A percentile compares a stretch with the other conserved stretches of the same genome.
phyloP scores from a whole-genome alignment of 345 rosid genomes.

The Salix viminalis region DNA sequence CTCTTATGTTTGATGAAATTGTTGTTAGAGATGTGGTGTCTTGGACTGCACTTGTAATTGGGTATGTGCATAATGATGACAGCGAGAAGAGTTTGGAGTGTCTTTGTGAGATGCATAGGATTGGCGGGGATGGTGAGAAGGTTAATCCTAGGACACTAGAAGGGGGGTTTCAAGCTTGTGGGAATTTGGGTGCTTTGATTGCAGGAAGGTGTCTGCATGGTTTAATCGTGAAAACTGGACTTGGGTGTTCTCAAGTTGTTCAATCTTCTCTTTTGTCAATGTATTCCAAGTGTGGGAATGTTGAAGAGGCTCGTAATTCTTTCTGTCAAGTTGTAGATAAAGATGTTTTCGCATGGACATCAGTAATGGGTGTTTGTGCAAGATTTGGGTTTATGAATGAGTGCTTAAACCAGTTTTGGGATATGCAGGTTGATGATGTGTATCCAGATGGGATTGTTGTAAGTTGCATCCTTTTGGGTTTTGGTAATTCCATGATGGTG shows the following conservation, averaged over 20 bases:
- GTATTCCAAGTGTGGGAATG: slow-evolving; percentile 49
- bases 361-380: slow-evolving; percentile 49
- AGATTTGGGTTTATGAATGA: slow-evolving; percentile 42
- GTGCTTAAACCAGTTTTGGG: slow-evolving; percentile 46
- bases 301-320: slow-evolving; percentile 39
- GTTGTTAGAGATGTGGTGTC: slow-evolving; percentile 53
- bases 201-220: slow-evolving; percentile 61
- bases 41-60: slow-evolving; percentile 62
- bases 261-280: slow-evolving; percentile 46
- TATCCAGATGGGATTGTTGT: slow-evolving; percentile 51
- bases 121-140: slow-evolving; percentile 34
- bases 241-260: slow-evolving; percentile 31
- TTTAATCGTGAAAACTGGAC: slow-evolving; percentile 48
- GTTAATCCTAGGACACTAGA: slow-evolving; percentile 58
- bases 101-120: slow-evolving; percentile 43
- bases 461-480: slow-evolving; percentile 50
- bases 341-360: slow-evolving; percentile 68
- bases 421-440: slow-evolving; percentile 46
- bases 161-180: slow-evolving; percentile 64
- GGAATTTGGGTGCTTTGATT: slow-evolving; percentile 39
- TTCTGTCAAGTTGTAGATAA: slow-evolving; percentile 44
- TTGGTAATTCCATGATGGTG: slow-evolving; percentile 40
- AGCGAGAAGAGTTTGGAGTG: slow-evolving; percentile 48
- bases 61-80: slow-evolving; percentile 60
- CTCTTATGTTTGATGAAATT: slow-evolving; percentile 55